phyloP scores from a whole-genome alignment of 495 filamentous ascomycete genomes.

The Hyaloscypha bicolor region DNA sequence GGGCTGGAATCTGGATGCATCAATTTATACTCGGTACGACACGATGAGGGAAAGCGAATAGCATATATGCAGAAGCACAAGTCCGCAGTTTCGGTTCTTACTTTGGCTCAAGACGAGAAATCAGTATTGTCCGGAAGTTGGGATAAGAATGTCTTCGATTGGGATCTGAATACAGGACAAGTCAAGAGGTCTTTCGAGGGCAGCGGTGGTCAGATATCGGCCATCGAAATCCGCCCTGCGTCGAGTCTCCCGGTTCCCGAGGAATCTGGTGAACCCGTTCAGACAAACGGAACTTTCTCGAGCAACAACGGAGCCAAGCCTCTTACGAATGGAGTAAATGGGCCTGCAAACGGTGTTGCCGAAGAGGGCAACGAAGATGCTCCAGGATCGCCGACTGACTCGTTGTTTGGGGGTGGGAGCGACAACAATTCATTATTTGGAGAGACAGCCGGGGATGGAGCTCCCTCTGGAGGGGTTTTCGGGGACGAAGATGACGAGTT shows the following conservation, averaged over 20 bases:
- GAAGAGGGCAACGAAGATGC: slow-evolving; percentile 42
- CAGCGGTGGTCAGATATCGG: slow-evolving; percentile 81
- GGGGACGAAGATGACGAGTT: slow-evolving; percentile 89
- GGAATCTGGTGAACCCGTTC: slow-evolving; percentile 60
- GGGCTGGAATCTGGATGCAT: slow-evolving; percentile 90
- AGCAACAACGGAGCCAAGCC: slow-evolving; percentile 60
- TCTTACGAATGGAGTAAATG: slow-evolving; percentile 47
- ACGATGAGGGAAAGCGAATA: slow-evolving; percentile 91
- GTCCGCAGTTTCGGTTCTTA: slow-evolving; percentile 88
- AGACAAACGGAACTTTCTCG: slow-evolving; percentile 67
- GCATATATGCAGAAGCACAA: slow-evolving; percentile 79
- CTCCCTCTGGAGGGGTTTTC: slow-evolving; percentile 59
- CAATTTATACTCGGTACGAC: slow-evolving; percentile 90
- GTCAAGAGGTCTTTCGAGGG: slow-evolving; percentile 72
- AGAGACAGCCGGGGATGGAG: slow-evolving; percentile 59
- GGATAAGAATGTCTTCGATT: slow-evolving; percentile 93
- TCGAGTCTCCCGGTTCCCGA: slow-evolving; percentile 73
- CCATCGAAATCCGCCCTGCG: slow-evolving; percentile 82
- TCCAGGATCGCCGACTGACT: slow-evolving; percentile 71
- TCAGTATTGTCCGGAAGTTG: slow-evolving; percentile 92
- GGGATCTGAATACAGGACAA: slow-evolving; percentile 91
- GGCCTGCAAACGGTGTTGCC: slow-evolving; percentile 34
- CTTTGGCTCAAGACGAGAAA: slow-evolving; percentile 79
- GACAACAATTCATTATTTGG: slow-evolving; percentile 56
- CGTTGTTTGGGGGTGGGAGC: slow-evolving; percentile 68